Conservation (phyloP, 169 alveolate genomes). For the Plasmodium adleri region DNA sequence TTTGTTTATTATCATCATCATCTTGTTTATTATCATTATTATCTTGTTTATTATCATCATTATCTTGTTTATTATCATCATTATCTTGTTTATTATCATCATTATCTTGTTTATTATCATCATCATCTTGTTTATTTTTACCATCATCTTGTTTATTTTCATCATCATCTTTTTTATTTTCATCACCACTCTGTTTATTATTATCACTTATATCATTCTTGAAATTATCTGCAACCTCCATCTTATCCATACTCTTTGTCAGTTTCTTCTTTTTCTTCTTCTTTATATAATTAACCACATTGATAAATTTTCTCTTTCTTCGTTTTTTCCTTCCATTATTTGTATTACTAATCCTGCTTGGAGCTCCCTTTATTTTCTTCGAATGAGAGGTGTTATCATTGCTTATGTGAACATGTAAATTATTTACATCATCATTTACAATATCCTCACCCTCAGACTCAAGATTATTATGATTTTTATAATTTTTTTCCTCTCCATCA, state of each 20-base stretch:
- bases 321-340: conserved; percentile 16
- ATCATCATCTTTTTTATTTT: neutral
- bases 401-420: neutral
- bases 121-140: neutral
- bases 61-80: neutral
- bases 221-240: neutral
- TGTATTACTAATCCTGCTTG: neutral
- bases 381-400: neutral
- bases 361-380: neutral
- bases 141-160: neutral
- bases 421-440: neutral
- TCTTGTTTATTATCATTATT: neutral
- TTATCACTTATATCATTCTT: neutral
- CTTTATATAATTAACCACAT: conserved; percentile 58
- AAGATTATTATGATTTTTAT: neutral
- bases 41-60: neutral
- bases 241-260: conserved; percentile 18
- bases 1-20: neutral
- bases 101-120: neutral
- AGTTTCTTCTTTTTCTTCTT: conserved; percentile 47
- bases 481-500: conserved; percentile 1
- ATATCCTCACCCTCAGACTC: neutral
- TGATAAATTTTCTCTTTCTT: conserved; percentile 42
- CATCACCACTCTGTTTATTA: neutral
- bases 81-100: neutral